Base-by-base conservation (phyloP, 495 filamentous ascomycete genomes). In the Cetradonia linearis region DNA sequence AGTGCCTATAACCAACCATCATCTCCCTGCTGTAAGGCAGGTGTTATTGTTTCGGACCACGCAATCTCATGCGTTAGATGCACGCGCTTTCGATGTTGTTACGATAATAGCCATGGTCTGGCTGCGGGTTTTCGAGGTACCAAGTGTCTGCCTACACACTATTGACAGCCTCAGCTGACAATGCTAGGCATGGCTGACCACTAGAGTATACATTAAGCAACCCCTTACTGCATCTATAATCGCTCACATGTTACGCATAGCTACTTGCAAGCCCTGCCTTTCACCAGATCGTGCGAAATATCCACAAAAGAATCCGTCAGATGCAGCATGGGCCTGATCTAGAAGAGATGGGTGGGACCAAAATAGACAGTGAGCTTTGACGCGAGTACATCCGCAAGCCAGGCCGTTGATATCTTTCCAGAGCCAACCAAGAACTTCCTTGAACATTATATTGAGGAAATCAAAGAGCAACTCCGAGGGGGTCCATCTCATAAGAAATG, bases 221-320 rank as follows among this genome's bases (percentile, higher is more conserved):
- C 48, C 42, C 38, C 20, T 60, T 42, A 49, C 50, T 59, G 30
- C 52, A 61, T 55, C 30, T 56, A 7, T 42, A 30, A 4, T 53
- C 23, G 61, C 65, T 71, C 56, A 70, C 64, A 48, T 55, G 31
- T 50, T 50, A 25, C 53, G 10, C 42, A 55, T 67, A 86, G 83
- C 78, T 86, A 57, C 74, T 86, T 49, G 65, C 70, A 58, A 86
- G 83, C 66, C 80, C 78, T 5, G 66, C 75, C 40, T 86, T 85
- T 68, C 83, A 86, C 67, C 73, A 78, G 14, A 72, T 71, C 58
- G 83, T 85, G n/a, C 73, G 76, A 20, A 69, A 67, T 62, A 70
- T 84, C 18, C 79, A 85, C 67, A 75, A 77, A 47, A 74, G 72
- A 44, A 68, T 85, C 31, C 77, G 79, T 50, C 74, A 79, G 48